phyloP scores from a whole-genome alignment of 1,284 basidiomycete genomes.

The Porodaedalea pini region DNA sequence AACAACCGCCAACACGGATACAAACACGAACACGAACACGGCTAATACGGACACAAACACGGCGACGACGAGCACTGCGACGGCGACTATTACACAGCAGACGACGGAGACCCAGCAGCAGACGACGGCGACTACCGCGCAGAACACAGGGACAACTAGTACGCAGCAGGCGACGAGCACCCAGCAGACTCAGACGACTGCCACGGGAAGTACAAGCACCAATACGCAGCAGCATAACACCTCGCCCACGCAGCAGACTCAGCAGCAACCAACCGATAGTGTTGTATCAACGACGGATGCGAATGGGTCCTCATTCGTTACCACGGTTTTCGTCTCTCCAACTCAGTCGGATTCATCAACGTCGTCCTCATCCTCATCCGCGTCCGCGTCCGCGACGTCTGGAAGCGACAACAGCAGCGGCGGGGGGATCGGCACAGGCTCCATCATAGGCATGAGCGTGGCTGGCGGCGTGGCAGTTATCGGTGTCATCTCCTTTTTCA shows the following conservation, averaged over 20 bases:
- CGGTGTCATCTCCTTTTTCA: conserved; percentile 64
- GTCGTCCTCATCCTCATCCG: conserved; percentile 16
- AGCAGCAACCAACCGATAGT: conserved; percentile 21
- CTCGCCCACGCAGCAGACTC: not conserved
- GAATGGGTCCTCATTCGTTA: conserved; percentile 16
- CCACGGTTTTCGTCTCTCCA: conserved; percentile 24
- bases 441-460: conserved; percentile 74
- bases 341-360: conserved; percentile 16
- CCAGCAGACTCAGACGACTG: conserved; percentile 10
- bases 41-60: conserved; percentile 18
- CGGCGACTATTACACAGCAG: conserved; percentile 16
- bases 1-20: conserved; percentile 15
- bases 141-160: not conserved
- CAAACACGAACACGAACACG: conserved; percentile 23
- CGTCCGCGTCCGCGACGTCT: conserved; percentile 16
- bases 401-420: conserved; percentile 15
- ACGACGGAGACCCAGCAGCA: conserved; percentile 1
- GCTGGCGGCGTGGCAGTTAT: conserved; percentile 71
- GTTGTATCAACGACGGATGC: conserved; percentile 23
- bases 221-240: not conserved
- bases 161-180: conserved; percentile 11
- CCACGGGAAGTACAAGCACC: conserved; percentile 1
- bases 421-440: conserved; percentile 53
- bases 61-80: conserved; percentile 21
- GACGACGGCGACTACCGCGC: conserved; percentile 11